Evolutionary conservation across 2,329 filamentous ascomycete species (phyloP).

Genomic region (Colletotrichum sojae): DNA sequence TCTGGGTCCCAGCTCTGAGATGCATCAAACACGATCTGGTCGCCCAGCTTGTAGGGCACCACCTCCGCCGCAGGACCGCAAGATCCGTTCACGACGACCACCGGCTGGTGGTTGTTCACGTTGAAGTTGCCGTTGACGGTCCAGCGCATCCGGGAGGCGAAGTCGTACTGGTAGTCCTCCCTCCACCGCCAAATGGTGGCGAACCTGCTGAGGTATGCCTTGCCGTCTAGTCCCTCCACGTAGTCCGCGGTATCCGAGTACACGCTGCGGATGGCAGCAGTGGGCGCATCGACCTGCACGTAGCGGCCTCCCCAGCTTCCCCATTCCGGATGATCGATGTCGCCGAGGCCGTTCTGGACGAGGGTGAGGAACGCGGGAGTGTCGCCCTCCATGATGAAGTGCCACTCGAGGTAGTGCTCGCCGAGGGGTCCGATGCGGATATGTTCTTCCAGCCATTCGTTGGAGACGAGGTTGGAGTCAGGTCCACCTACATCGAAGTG

Average conservation of each 20-base stretch:
- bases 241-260: slow-evolving; percentile 48
- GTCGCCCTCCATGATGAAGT: slow-evolving; percentile 67
- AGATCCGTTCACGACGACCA: slow-evolving; percentile 58
- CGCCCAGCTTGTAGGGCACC: slow-evolving; percentile 51
- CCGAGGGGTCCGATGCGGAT: slow-evolving; percentile 65
- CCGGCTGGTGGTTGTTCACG: slow-evolving; percentile 61
- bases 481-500: slow-evolving; percentile 9
- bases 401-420: slow-evolving; percentile 58
- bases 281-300: slow-evolving; percentile 34
- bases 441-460: slow-evolving; percentile 65
- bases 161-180: slow-evolving; percentile 56
- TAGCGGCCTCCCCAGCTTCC: slow-evolving; percentile 67
- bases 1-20: slow-evolving; percentile 62
- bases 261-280: slow-evolving; percentile 1
- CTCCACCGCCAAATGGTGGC: slow-evolving; percentile 59
- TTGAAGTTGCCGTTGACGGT: slow-evolving; percentile 45
- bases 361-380: slow-evolving; percentile 64
- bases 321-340: slow-evolving; percentile 60
- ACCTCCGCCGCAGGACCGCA: slow-evolving; percentile 53
- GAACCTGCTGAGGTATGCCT: slow-evolving; percentile 45
- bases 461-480: slow-evolving; percentile 55
- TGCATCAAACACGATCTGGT: slow-evolving; percentile 59
- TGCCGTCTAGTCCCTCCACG: slow-evolving; percentile 47
- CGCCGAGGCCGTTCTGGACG: slow-evolving; percentile 62
- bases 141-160: slow-evolving; percentile 58